Percentiles rank a stretch among this genome's conserved stretches.
Conservation (phyloP, 805 yeast species). For the Pichia insulana region DNA sequence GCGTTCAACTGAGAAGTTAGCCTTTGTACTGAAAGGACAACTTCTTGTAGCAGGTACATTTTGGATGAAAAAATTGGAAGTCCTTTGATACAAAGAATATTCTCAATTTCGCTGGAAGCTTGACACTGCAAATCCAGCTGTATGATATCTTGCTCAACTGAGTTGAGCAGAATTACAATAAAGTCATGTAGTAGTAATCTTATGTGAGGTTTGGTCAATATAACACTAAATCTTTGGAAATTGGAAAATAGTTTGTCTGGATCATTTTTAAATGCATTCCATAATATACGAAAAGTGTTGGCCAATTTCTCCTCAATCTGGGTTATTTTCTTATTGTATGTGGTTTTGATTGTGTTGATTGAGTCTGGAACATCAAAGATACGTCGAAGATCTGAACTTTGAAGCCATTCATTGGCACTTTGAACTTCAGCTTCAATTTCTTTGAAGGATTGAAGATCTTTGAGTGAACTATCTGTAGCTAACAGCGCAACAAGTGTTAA, state of each 20-base stretch:
- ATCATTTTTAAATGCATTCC: conserved; percentile 30
- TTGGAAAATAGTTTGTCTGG: conserved; percentile 44
- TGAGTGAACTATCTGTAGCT: too few species aligned
- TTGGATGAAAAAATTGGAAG: conserved; percentile 40
- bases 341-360: conserved; percentile 4
- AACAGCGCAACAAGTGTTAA: too few species aligned
- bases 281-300: conserved; percentile 28
- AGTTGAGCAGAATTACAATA: conserved; percentile 41
- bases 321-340: conserved; percentile 35
- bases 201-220: conserved; percentile 45
- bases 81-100: conserved; percentile 33
- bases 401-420: too few species aligned
- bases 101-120: conserved; percentile 27
- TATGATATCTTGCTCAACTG: conserved; percentile 39
- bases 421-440: too few species aligned
- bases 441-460: too few species aligned
- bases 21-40: conserved; percentile 34
- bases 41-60: conserved; percentile 46
- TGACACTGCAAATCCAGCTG: conserved; percentile 31
- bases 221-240: conserved; percentile 39
- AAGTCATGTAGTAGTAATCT: conserved; percentile 53
- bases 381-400: too few species aligned
- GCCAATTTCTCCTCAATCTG: conserved; percentile 40
- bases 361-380: too few species aligned
- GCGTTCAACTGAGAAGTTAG: conserved; percentile 38